Evolutionary conservation across 2,329 filamentous ascomycete genomes (phyloP), one percentile per base, ranked within the genome.

Genomic region (Fusarium dlaminii): DNA sequence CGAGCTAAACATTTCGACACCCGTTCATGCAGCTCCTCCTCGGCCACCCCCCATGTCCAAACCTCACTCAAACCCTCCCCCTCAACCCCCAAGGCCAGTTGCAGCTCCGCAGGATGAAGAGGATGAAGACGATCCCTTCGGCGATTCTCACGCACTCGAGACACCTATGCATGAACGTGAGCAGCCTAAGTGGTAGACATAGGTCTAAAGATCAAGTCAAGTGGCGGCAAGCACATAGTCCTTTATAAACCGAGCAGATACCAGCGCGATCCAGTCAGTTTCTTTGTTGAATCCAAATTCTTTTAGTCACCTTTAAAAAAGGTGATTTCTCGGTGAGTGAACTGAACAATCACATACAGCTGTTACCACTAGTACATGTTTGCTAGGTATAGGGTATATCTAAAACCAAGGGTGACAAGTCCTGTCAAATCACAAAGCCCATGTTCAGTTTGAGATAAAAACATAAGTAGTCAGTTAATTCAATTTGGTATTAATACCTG

Each of bases 51-150:
- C 77, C n/a, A 74, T 64, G 67, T 71, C 78, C 10, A 77, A 76
- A 59, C 77, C 75, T 36, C 63, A 68, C n/a, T 57, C 74, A 17
- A 58, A 48, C 27, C 71, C 68, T 20, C 77, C 68, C 15, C 67
- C 58, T 29, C 71, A 76, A 48, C 76, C 73, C 36, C 76, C 76
- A 15, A 68, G 71, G 14, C 72, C 70, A 22, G 57, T 52, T 29
- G 60, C 57, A 30, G 77, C 86, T 37, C 86, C 87, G 6, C 91
- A 93, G 13, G 91, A 87, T 7, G 91, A 93, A 17, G 91, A 93
- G n/a, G 92, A 94, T 48, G 93, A 95, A n/a, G 89, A 96, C 72
- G 90, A 97, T 79, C 95, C 95, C 0, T 98, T 98, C 81, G 94
- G 93, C 8, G 94, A 98, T 80, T 89, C 89, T 46, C 95, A 97